A percentile compares a stretch with the other conserved stretches of the same genome.
Conservation (phyloP, 208 protist species). For the Acanthamoeba lenticulata region DNA sequence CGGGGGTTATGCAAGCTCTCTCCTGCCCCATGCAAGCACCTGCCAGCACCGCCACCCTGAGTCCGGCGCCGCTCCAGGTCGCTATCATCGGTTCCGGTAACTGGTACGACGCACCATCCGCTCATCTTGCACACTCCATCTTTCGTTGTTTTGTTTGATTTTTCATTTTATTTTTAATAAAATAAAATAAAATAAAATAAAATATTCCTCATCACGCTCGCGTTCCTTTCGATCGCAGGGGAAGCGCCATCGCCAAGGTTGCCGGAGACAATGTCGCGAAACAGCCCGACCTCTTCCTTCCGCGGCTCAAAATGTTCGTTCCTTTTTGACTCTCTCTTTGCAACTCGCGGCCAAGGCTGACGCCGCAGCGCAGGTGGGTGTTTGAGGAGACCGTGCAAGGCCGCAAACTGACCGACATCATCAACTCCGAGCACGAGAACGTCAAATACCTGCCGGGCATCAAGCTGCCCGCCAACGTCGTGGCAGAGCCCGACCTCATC, state of each 20-base stretch:
- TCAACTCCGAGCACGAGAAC: slow-evolving; percentile 77
- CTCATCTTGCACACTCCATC: not conserved
- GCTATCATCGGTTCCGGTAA: slow-evolving; percentile 22
- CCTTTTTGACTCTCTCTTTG: not conserved
- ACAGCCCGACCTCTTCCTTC: slow-evolving; percentile 67
- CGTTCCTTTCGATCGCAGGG: not conserved
- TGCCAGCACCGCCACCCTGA: too few relatives aligned
- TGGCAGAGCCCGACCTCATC: slow-evolving; percentile 79
- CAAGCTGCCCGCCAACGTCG: slow-evolving; percentile 73
- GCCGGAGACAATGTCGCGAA: slow-evolving; percentile 76
- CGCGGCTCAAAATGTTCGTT: slow-evolving; percentile 42
- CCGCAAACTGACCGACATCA: slow-evolving; percentile 84
- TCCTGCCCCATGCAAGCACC: too few relatives aligned
- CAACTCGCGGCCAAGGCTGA: not conserved
- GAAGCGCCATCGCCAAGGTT: slow-evolving; percentile 82
- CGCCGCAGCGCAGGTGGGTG: slow-evolving; percentile 80
- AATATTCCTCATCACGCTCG: not conserved
- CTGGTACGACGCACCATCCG: not conserved
- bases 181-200: slow-evolving; percentile 60
- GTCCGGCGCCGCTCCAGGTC: not conserved
- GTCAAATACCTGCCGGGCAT: slow-evolving; percentile 72
- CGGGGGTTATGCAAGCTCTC: too few relatives aligned
- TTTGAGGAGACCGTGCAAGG: slow-evolving; percentile 84
- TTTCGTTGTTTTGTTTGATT: not conserved
- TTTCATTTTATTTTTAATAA: not conserved